Conservation (phyloP, 169 alveolate species). For the Toxoplasma gondii region DNA sequence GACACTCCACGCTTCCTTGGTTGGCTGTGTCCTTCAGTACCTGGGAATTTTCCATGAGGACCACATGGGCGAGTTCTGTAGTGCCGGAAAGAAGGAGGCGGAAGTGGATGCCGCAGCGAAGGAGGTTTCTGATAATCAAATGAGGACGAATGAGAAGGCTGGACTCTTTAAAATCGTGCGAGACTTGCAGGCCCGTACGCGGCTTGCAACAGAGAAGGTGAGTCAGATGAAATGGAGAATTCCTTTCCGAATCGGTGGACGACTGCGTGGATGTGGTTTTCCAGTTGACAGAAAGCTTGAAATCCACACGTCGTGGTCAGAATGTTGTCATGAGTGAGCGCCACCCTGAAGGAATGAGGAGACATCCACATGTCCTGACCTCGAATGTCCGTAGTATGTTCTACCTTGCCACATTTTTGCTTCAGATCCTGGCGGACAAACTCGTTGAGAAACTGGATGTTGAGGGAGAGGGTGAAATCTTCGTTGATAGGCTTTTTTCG, state of each 20-base stretch:
- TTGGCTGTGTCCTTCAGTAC: not conserved
- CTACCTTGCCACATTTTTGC: not conserved
- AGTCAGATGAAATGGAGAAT: not conserved
- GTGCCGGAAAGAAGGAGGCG: not conserved
- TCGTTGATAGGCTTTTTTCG: slow-evolving; percentile 8
- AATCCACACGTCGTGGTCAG: no score
- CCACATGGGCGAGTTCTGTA: slow-evolving; percentile 25
- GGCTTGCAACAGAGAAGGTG: slow-evolving; percentile 5
- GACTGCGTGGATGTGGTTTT: no score
- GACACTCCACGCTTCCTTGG: not conserved
- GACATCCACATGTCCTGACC: no score
- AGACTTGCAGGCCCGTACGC: not conserved
- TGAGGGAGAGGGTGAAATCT: not conserved
- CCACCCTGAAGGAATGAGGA: no score
- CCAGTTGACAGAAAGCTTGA: no score
- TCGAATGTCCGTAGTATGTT: no score
- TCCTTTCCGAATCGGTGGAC: no score
- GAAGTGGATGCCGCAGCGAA: not conserved
- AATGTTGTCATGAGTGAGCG: no score
- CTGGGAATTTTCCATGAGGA: slow-evolving; percentile 28
- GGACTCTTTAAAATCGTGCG: not conserved
- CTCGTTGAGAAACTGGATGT: slow-evolving; percentile 28
- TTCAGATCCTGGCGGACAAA: not conserved
- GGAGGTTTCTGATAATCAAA: not conserved
- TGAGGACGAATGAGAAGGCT: not conserved